These are phyloP conservation scores for Dothidotthia symphoricarpi DNA, from an alignment of 2,329 filamentous ascomycete genomes.

Conservation along the genomic window DNA sequence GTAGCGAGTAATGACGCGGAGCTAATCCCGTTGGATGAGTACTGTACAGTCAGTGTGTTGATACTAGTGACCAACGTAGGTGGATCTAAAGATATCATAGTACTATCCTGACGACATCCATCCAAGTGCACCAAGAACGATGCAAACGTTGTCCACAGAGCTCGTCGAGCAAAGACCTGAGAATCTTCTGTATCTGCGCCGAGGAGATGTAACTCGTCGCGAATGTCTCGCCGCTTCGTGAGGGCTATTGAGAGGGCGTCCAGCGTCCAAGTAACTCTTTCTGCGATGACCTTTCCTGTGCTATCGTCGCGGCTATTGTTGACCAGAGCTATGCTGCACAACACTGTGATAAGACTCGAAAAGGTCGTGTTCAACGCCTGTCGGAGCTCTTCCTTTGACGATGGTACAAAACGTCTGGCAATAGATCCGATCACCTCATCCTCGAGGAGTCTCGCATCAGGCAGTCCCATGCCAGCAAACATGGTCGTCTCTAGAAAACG, in stretches of 20 bases:
- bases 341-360: constrained; percentile 35
- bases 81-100: constrained; percentile 9
- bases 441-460: constrained; percentile 24
- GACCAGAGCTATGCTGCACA: constrained; percentile 35
- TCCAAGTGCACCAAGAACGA: constrained; percentile 28
- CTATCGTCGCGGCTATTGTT: constrained; percentile 20
- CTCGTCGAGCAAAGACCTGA: constrained; percentile 32
- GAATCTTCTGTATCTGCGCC: constrained; percentile 23
- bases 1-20: constrained; percentile 21
- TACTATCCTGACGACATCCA: constrained; percentile 2
- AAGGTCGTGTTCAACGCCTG: constrained; percentile 38
- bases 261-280: constrained; percentile 23
- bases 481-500: constrained; percentile 34
- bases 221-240: constrained; percentile 23
- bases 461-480: constrained; percentile 29
- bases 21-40: constrained; percentile 22
- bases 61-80: constrained; percentile 15
- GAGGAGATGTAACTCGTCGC: constrained; percentile 23
- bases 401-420: constrained; percentile 23
- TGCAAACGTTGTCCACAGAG: constrained; percentile 26
- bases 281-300: constrained; percentile 12
- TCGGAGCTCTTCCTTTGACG: constrained; percentile 28
- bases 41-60: constrained; percentile 24
- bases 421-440: constrained; percentile 17
- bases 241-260: constrained; percentile 27